phyloP scores from a whole-genome alignment of 2,329 filamentous ascomycete species.

The Onygenales sp. region DNA sequence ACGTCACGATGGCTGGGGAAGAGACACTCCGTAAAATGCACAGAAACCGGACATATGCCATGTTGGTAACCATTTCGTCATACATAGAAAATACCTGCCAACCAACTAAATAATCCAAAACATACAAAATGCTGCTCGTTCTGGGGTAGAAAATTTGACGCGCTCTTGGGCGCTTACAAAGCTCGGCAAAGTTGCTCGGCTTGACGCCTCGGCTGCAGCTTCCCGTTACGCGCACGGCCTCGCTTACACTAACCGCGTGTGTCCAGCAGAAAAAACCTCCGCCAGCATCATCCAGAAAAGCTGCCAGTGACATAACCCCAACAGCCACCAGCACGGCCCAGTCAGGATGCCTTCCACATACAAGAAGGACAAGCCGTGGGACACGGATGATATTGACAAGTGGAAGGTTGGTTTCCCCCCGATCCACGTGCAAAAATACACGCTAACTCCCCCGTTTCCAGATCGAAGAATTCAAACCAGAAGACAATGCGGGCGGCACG shows the following conservation, averaged over 20 bases:
- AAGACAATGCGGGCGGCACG: conserved; percentile 75
- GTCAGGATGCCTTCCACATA: conserved; percentile 71
- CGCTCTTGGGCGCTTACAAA: conserved; percentile 5
- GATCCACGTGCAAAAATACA: background rate
- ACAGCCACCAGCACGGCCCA: background rate
- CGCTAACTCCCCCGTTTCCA: conserved; percentile 19
- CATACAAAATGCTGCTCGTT: background rate
- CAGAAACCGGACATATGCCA: no score
- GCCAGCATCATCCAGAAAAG: background rate
- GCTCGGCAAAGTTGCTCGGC: background rate
- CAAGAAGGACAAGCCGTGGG: conserved; percentile 86
- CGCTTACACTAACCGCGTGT: background rate
- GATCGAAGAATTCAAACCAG: conserved; percentile 73
- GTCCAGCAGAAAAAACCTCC: background rate
- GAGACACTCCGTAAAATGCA: background rate
- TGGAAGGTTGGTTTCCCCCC: conserved; percentile 56
- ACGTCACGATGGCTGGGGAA: background rate
- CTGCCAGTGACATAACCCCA: background rate
- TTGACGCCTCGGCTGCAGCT: background rate
- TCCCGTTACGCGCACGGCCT: background rate
- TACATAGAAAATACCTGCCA: no score
- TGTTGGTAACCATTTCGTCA: no score
- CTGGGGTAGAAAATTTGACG: background rate
- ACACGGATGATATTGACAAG: conserved; percentile 94
- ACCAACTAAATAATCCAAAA: no score